A percentile compares a stretch with the other conserved stretches of the same genome.
phyloP scores from a whole-genome alignment of 2,329 filamentous ascomycete genomes.

The Domatiomyces catenatus region DNA sequence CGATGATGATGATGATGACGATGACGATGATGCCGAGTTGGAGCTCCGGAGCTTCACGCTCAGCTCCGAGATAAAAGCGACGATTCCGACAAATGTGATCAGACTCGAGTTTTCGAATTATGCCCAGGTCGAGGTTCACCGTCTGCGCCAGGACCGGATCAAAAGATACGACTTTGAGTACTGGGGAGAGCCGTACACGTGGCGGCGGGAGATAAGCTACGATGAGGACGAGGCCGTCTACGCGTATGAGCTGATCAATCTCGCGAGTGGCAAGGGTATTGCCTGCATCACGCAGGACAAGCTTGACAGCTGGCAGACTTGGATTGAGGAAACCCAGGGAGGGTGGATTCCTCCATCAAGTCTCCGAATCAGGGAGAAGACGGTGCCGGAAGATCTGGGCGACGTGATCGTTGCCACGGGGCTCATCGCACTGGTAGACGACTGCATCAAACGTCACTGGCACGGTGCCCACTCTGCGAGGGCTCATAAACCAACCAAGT shows the following conservation, averaged over 20 bases:
- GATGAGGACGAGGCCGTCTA: slow-evolving; percentile 48
- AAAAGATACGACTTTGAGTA: slow-evolving; percentile 87
- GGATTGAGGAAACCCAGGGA: slow-evolving; percentile 59
- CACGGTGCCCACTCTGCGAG: slow-evolving; percentile 35
- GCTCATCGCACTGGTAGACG: slow-evolving; percentile 73
- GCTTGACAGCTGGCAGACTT: slow-evolving; percentile 53
- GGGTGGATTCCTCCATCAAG: slow-evolving; percentile 84
- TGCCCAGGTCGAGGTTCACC: slow-evolving; percentile 67
- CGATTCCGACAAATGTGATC: slow-evolving; percentile 53
- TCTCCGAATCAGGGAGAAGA: slow-evolving; percentile 72
- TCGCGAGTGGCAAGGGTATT: slow-evolving; percentile 47
- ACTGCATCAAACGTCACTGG: slow-evolving; percentile 74
- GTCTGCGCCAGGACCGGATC: slow-evolving; percentile 45
- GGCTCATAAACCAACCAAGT: slow-evolving; percentile 35
- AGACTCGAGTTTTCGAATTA: slow-evolving; percentile 97
- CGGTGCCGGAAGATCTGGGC: slow-evolving; percentile 36
- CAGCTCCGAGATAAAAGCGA: slow-evolving; percentile 13
- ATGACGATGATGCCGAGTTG: slow-evolving; percentile 23
- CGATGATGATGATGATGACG: slow-evolving; percentile 26
- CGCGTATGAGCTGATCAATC: slow-evolving; percentile 65
- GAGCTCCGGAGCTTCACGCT: slow-evolving; percentile 9
- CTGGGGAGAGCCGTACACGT: slow-evolving; percentile 75
- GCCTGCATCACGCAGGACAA: slow-evolving; percentile 77
- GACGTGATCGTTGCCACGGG: slow-evolving; percentile 86
- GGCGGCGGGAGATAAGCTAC: slow-evolving; percentile 60